Base-by-base conservation (phyloP, 2,329 filamentous ascomycete species). In the Fusarium sp. region DNA sequence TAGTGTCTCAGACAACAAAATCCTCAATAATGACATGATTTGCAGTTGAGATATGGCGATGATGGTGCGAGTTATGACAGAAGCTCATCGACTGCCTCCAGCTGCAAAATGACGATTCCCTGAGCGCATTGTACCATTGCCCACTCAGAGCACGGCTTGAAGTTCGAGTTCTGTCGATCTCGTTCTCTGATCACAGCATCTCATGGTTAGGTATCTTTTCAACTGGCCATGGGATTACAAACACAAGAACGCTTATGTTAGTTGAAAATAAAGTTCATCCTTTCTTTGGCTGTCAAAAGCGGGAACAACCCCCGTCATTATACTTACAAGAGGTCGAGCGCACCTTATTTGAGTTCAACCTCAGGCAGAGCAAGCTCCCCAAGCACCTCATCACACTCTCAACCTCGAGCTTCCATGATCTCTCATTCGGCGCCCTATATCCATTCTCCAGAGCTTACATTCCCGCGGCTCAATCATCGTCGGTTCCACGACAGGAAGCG, bases 251-350 rank as follows among this genome's bases (percentile, higher is more conserved):
- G 5, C 17, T 42, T 25, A 33, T 11, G 31, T 33, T 33, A 20
- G 23, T 21, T 40, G 20, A 42, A 50, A 42, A 29, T 50, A 46
- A 48, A 42, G 48, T 53, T 68, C 37, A 17, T 50, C 36, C 18
- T 42, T 21, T 46, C 29, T 47, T 45, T 15, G 23, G 23, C 23
- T 39, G 18, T 58, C 55, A 52, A 52, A 69, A 58, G 55, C 51
- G 50, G 50, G 50, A 62, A 57, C 42, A 21, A 52, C 25, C 50
- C 31, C 61, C 29, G 25, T 52, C 41, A 42, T 45, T 23, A 29
- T n/a, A 35, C n/a, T n/a, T n/a, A n/a, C 11, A 18, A 45, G 35
- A 66, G 37, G 46, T 53, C 51, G 63, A 67, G 48, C 43, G 27
- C 27, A 36, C 23, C 27, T 49, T 59, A 8, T 29, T 39, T 7